phyloP scores from a whole-genome alignment of 257 asterid species.

The Leptodermis oblonga region DNA sequence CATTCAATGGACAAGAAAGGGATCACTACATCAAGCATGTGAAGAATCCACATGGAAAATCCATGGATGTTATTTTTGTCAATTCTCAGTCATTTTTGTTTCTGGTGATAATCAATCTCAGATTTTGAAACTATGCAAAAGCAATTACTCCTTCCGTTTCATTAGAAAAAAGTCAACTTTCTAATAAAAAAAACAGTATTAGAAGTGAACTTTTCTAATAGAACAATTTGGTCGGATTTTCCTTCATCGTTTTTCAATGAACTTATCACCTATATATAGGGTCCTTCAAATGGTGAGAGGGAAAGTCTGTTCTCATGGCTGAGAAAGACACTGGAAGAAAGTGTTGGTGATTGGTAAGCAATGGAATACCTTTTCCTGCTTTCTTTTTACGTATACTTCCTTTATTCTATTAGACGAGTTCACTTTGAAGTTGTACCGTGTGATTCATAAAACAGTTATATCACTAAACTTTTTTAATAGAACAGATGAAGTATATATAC shows the following conservation, averaged over 20 bases:
- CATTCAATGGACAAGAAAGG: slow-evolving; percentile 26
- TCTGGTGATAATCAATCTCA: slow-evolving; percentile 36
- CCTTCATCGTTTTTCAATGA: neutral
- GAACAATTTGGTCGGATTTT: too few species aligned
- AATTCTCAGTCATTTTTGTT: slow-evolving; percentile 45
- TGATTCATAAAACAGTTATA: too few species aligned
- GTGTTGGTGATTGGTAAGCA: slow-evolving; percentile 50
- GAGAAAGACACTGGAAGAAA: slow-evolving; percentile 39
- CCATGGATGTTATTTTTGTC: slow-evolving; percentile 45
- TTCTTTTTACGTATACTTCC: neutral
- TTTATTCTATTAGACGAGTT: too few species aligned
- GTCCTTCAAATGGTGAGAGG: slow-evolving; percentile 23
- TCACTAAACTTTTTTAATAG: too few species aligned
- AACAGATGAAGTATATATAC: too few species aligned
- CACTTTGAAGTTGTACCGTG: too few species aligned
- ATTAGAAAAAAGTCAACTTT: too few species aligned
- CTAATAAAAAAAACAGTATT: too few species aligned
- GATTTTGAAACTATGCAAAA: too few species aligned
- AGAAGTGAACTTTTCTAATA: neutral
- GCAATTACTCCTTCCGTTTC: too few species aligned
- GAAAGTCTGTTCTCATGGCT: slow-evolving; percentile 45
- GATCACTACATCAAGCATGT: slow-evolving; percentile 35
- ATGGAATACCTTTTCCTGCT: too few species aligned
- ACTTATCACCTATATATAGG: slow-evolving; percentile 35
- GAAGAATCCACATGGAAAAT: slow-evolving; percentile 30